phyloP scores from a whole-genome alignment of 305 asterid genomes.

The Fraxinus nigra region DNA sequence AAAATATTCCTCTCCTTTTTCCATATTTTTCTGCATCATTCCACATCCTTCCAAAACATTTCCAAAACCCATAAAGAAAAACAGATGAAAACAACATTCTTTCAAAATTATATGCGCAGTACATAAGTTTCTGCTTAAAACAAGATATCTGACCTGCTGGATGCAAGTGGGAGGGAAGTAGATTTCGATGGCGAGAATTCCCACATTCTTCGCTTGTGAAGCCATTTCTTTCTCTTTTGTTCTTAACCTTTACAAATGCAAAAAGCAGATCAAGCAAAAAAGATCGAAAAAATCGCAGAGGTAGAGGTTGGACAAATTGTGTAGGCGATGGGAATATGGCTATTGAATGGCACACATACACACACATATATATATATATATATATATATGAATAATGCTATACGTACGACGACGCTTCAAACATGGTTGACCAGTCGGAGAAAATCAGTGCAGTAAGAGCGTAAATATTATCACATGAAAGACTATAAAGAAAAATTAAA shows the following conservation, averaged over 20 bases:
- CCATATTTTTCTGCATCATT: conserved; percentile 4
- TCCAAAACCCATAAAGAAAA: conserved; percentile 14
- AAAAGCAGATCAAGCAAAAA: conserved; percentile 2
- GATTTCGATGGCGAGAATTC: conserved; percentile 91
- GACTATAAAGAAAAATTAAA: too few species aligned
- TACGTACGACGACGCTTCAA: too few species aligned
- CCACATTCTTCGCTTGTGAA: conserved; percentile 63
- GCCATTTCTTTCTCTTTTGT: conserved; percentile 48
- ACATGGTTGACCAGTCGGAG: too few species aligned
- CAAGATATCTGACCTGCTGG: conserved; percentile 61
- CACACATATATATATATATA: too few species aligned
- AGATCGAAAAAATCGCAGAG: neutral
- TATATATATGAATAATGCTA: too few species aligned
- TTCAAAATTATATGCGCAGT: neutral
- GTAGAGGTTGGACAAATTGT: neutral
- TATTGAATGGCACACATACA: neutral
- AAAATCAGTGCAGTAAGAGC: too few species aligned
- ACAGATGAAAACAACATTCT: neutral
- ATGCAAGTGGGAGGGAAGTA: conserved; percentile 96
- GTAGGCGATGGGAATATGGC: neutral
- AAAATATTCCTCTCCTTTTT: neutral
- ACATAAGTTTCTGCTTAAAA: neutral
- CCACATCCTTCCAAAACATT: neutral
- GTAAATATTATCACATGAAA: too few species aligned
- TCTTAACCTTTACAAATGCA: conserved; percentile 11